Conservation (phyloP, 2,329 filamentous ascomycete genomes). For the Plenodomus lindquistii region DNA sequence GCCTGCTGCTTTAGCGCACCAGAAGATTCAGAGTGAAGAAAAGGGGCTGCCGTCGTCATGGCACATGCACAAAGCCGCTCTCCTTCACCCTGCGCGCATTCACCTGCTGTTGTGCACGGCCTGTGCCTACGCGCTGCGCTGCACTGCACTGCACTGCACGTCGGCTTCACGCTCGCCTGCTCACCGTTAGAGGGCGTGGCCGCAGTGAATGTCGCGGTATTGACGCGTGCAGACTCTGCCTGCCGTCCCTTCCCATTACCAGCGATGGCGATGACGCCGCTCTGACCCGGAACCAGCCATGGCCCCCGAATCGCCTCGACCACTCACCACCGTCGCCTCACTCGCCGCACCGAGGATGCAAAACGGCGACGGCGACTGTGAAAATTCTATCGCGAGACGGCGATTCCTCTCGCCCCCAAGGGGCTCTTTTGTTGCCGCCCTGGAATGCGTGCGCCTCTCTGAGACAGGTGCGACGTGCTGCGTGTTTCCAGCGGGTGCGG, state of each 20-base stretch:
- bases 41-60: conserved; percentile 21
- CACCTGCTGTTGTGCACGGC: conserved; percentile 11
- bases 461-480: conserved; percentile 25
- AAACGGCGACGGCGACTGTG: neutral
- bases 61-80: conserved; percentile 21
- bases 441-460: conserved; percentile 22
- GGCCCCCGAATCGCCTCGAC: conserved; percentile 14
- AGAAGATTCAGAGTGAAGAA: conserved; percentile 30
- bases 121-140: neutral
- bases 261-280: conserved; percentile 36
- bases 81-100: conserved; percentile 15
- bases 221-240: conserved; percentile 9
- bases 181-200: neutral
- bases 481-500: conserved; percentile 14
- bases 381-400: conserved; percentile 16
- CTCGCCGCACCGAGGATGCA: conserved; percentile 13
- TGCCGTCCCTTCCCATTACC: conserved; percentile 8
- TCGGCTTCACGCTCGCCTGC: neutral
- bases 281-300: conserved; percentile 21
- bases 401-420: conserved; percentile 1
- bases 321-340: conserved; percentile 30
- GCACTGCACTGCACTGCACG: neutral
- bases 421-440: conserved; percentile 15
- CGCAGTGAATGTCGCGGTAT: conserved; percentile 6
- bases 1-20: conserved; percentile 26